Evolutionary conservation across 805 yeast species (phyloP), one percentile per base, ranked within the genome.

Genomic region (Cyberlindnera euphorbiae): DNA sequence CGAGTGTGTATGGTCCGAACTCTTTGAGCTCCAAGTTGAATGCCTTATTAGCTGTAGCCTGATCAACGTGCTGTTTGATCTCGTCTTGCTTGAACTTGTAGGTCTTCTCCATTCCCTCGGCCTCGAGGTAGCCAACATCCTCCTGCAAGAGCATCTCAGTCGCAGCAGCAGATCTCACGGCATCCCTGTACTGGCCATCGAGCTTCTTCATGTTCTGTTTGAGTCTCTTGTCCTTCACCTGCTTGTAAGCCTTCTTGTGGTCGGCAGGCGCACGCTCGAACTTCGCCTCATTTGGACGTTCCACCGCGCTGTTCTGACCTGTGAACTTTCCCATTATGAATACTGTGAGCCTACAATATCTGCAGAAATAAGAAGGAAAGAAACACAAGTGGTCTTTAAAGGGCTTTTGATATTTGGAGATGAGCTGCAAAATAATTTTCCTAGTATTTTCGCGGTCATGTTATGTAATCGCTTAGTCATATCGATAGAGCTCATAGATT

Each of bases 81-180:
- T 90, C 96, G 11, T 73, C 72, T 58, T 93, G 99, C 23, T 69
- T 75, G 48, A 85, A 85, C 60, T 83, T 85, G 64, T 67, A 86
- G 0, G 98, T 93, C 58, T 77, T 80, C 62, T 93, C 99, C 89
- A 90, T 79, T n/a, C 81, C 53, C 53, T 93, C 98, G 6, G 96
- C 87, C 59, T 93, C 98, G 44, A 93, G 59, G 52, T 69, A 82
- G 30, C 99, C 99, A 5, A 71, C 74, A 19, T 82, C 81, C 63
- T 93, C 97, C 42, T 83, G 85, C 23, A 87, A 64, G 44, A 93
- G 69, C 52, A 87, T 71, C 50, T 93, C 97, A 0, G 97, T 83
- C 5, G 82, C 79, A 9, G 89, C 87, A 2, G 96, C 96, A 8
- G 87, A 73, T 46, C 71, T 67, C n/a, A 84, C 75, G 1, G 96